Base-by-base conservation (phyloP, 1,284 basidiomycete species). In the Tilletiaria anomala region DNA sequence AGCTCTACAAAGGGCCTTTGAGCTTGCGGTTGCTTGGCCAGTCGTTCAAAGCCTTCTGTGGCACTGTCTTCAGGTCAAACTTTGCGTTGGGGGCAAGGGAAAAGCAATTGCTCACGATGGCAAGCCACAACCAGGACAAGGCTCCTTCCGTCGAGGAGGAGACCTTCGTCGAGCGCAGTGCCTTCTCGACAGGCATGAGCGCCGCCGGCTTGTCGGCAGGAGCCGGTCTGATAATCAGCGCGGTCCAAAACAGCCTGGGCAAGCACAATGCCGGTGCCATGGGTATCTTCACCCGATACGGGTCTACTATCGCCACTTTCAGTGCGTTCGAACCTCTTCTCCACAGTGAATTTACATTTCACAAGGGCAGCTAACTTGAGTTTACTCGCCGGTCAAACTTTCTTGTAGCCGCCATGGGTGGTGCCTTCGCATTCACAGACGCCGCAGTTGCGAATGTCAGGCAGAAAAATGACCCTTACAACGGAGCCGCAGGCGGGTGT, bases 401-500 rank as follows among this genome's bases (percentile, higher is more conserved):
- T 31, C 45, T 18, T 20, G 12, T 46, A 51, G 50, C 84, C 58
- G 85, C 83, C n/a, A 82, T 91, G 78, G 88, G 85, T 34, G 81
- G 80, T 48, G 76, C 82, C 20, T 94, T 83, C 66, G 81, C 85
- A 14, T 77, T 80, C 58, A 83, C 83, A 3, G 82, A 91, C 62
- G 73, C 83, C 6, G 70, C 74, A 23, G 77, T 84, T 15, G 83
- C 84, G 46, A 94, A 94, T 70, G 70, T 78, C 48, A 76, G 88
- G 43, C 74, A 79, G 70, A 82, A 76, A 55, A 75, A 86, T 53
- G 88, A 93, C 65, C 73, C 81, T 24, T 64, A 84, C 56, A 94
- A 89, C 64, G 81, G 82, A 42, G 82, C 82, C 37, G 78, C 78
- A 40, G 88, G 84, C 50, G 88, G 83, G 43, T 93, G 88, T 70